These are phyloP conservation scores for Trametes sp. DNA, from an alignment of 1,284 basidiomycete species.

Conservation along the genomic window DNA sequence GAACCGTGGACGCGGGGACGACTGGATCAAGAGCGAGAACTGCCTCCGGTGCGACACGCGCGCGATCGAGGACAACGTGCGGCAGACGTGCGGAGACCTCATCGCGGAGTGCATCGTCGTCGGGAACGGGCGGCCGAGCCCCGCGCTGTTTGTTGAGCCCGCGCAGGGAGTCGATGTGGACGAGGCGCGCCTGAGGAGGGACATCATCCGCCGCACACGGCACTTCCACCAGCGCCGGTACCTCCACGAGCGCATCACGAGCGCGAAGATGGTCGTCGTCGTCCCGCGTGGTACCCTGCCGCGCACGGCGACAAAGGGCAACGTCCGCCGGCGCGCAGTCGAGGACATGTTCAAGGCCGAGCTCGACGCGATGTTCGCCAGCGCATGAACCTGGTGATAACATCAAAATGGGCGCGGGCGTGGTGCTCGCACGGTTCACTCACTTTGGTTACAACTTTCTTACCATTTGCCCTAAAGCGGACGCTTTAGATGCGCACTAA, in stretches of 20 bases:
- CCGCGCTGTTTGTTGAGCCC: slow-evolving; percentile 70
- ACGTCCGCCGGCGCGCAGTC: slow-evolving; percentile 68
- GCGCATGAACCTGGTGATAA: slow-evolving; percentile 29
- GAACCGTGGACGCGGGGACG: slow-evolving; percentile 72
- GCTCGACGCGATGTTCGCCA: slow-evolving; percentile 56
- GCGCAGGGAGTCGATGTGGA: slow-evolving; percentile 48
- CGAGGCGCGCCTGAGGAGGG: slow-evolving; percentile 57
- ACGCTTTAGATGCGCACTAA: background rate
- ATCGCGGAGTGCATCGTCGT: slow-evolving; percentile 70
- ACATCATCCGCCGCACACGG: slow-evolving; percentile 66
- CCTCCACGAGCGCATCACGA: slow-evolving; percentile 69
- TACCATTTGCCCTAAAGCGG: background rate
- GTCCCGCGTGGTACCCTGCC: slow-evolving; percentile 63
- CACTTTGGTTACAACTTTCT: background rate
- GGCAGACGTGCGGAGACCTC: slow-evolving; percentile 58
- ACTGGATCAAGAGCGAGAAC: slow-evolving; percentile 81
- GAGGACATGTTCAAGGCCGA: slow-evolving; percentile 60
- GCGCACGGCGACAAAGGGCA: slow-evolving; percentile 72
- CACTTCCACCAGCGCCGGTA: slow-evolving; percentile 68
- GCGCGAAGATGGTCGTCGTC: slow-evolving; percentile 60
- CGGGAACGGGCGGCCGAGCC: slow-evolving; percentile 68
- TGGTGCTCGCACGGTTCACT: background rate
- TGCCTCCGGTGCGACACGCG: slow-evolving; percentile 76
- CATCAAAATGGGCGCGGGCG: slow-evolving; percentile 8
- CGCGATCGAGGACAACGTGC: slow-evolving; percentile 75